Evolutionary conservation across 495 filamentous ascomycete genomes (phyloP), one percentile per base, ranked within the genome.

Genomic region (Xylaria longipes): DNA sequence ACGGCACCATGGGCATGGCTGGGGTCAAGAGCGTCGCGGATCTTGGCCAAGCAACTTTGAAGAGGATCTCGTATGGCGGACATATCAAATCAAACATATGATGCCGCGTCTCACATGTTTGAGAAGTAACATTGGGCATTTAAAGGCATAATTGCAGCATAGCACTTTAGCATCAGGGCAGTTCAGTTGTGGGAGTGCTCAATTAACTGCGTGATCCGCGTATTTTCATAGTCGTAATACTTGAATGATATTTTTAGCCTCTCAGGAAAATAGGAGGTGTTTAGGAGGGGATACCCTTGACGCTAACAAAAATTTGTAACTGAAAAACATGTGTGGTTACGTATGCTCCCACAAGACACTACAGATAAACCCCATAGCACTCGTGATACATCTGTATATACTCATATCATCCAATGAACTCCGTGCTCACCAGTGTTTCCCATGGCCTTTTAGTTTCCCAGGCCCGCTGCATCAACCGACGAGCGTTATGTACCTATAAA

Each of bases 361-460:
- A 39, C 45, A n/a, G 33, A 56, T 29, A 67, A 56, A 37, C 17
- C 15, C 33, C 57, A 37, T 35, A 60, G 31, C 15, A 20, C 22
- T 60, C 57, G 5, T 22, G 57, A 60, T 37, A 5, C 60, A 25
- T 63, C 11, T 63, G 45, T 43, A 43, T 63, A 54, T 57, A 37
- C 5, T 22, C 50, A 41, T 66, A 37, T 76, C 71, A 81, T 48
- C 89, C 90, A 73, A 92, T 89, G 72, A 91, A 92, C 76, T 91
- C 90, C 39, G 88, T 90, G 71, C 83, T 82, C 39, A 88, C 86
- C 68, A 92, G 77, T 57, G 87, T 88, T 80, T 91, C 90, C 89
- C 89, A 91, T 52, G 87, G 82, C 72, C 82, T 83, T 65, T 87
- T 83, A 41, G 88, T 89, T 71, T 87, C 82, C 91, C 91, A 92